A percentile compares a stretch with the other conserved stretches of the same genome.
phyloP scores from a whole-genome alignment of 2,329 filamentous ascomycete species.

The Ophiostoma angusticollis region DNA sequence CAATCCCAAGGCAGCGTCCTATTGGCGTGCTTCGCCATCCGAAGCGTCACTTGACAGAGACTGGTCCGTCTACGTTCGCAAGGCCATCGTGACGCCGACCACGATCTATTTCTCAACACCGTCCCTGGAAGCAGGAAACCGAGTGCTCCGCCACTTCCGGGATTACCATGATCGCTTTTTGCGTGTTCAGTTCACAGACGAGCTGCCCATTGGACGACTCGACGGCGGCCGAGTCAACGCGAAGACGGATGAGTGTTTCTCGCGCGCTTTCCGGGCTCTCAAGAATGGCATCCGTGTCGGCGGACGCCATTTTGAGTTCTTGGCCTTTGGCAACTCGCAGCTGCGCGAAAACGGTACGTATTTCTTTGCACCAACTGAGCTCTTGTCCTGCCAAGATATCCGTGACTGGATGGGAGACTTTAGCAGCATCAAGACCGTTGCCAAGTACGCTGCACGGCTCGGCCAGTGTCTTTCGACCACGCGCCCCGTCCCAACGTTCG shows the following conservation, averaged over 20 bases:
- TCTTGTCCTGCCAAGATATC: conserved; percentile 61
- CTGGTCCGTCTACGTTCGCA: conserved; percentile 43
- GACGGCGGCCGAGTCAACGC: conserved; percentile 38
- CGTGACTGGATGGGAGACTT: conserved; percentile 81
- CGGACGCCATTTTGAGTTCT: conserved; percentile 70
- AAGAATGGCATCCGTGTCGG: conserved; percentile 71
- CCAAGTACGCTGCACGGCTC: conserved; percentile 77
- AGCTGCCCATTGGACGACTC: conserved; percentile 51
- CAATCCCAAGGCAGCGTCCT: conserved; percentile 34
- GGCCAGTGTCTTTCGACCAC: conserved; percentile 97
- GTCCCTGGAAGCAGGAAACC: conserved; percentile 73
- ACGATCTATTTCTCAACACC: conserved; percentile 69
- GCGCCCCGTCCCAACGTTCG: conserved; percentile 53
- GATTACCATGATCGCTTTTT: conserved; percentile 66
- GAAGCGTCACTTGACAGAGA: conserved; percentile 9
- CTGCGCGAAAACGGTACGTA: conserved; percentile 85
- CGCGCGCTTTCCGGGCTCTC: conserved; percentile 58
- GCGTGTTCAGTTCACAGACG: conserved; percentile 80
- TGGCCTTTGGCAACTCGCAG: conserved; percentile 92
- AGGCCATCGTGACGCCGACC: conserved; percentile 71
- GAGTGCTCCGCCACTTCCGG: conserved; percentile 64
- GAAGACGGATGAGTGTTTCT: conserved; percentile 58
- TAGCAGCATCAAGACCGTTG: conserved; percentile 65
- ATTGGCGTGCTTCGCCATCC: conserved; percentile 18
- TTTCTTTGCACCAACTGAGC: conserved; percentile 66